phyloP scores from a whole-genome alignment of 2,329 filamentous ascomycete genomes.

The Bipolaris sorokiniana region DNA sequence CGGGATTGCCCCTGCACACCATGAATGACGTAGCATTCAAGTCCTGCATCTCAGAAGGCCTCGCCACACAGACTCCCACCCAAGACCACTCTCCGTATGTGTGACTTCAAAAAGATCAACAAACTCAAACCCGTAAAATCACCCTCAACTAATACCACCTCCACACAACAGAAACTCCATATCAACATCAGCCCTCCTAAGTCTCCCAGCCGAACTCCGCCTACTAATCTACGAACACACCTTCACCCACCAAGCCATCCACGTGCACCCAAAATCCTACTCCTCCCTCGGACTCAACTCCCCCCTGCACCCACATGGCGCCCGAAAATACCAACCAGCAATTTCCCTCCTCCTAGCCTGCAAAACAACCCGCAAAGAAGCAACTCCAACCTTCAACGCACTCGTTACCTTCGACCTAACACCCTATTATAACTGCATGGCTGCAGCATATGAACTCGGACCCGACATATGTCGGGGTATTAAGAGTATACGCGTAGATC shows the following conservation, averaged over 20 bases:
- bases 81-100: not conserved
- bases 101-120: not conserved
- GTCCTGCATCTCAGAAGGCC: not conserved
- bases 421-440: slow-evolving; percentile 6
- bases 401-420: slow-evolving; percentile 10
- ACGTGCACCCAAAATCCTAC: slow-evolving; percentile 6
- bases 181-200: not conserved
- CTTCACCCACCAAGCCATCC: slow-evolving; percentile 7
- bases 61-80: not conserved
- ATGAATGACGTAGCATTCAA: not conserved
- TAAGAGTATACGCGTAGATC: not conserved
- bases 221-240: slow-evolving; percentile 14
- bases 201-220: slow-evolving; percentile 10
- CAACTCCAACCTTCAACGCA: slow-evolving; percentile 5
- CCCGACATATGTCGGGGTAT: slow-evolving; percentile 5
- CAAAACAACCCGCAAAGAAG: slow-evolving; percentile 2
- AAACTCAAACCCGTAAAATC: too few relatives aligned
- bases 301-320: not conserved
- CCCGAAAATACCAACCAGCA: slow-evolving; percentile 1
- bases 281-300: not conserved
- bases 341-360: slow-evolving; percentile 6
- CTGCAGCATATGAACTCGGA: slow-evolving; percentile 7
- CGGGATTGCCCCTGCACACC: not conserved
- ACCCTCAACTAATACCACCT: too few relatives aligned
- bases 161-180: not conserved